phyloP scores from a whole-genome alignment of 345 rosid species.

The Citrus sp. region DNA sequence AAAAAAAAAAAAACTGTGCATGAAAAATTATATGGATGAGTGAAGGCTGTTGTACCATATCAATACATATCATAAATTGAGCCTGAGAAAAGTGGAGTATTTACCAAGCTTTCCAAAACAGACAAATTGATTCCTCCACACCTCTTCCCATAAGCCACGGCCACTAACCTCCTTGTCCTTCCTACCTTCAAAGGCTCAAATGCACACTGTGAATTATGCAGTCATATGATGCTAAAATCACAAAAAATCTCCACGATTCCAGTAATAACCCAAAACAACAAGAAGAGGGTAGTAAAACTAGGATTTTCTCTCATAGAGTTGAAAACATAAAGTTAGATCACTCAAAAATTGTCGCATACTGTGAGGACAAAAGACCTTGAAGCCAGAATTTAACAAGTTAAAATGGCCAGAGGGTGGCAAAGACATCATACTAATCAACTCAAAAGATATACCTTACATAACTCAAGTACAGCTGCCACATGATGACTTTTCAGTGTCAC shows the following conservation, averaged over 20 bases:
- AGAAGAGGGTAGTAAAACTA: neutral
- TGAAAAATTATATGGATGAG: neutral
- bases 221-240: conserved; percentile 6
- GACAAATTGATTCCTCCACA: conserved; percentile 77
- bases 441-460: conserved; percentile 65
- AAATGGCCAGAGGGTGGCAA: neutral
- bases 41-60: neutral
- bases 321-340: neutral
- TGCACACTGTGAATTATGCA: conserved; percentile 14
- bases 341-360: neutral
- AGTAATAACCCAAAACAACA: neutral
- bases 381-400: neutral
- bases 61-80: neutral
- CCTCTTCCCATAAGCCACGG: conserved; percentile 76
- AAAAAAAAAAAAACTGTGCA: neutral
- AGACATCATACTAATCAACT: neutral
- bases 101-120: conserved; percentile 73
- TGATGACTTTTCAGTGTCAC: conserved; percentile 62
- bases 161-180: conserved; percentile 76
- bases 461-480: conserved; percentile 71
- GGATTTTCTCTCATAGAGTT: conserved; percentile 4
- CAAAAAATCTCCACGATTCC: conserved; percentile 9
- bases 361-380: neutral
- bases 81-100: conserved; percentile 8
- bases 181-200: conserved; percentile 62